These are phyloP conservation scores for Clavispora santaluciae DNA, from an alignment of 805 yeast genomes.

Conservation along the genomic window DNA sequence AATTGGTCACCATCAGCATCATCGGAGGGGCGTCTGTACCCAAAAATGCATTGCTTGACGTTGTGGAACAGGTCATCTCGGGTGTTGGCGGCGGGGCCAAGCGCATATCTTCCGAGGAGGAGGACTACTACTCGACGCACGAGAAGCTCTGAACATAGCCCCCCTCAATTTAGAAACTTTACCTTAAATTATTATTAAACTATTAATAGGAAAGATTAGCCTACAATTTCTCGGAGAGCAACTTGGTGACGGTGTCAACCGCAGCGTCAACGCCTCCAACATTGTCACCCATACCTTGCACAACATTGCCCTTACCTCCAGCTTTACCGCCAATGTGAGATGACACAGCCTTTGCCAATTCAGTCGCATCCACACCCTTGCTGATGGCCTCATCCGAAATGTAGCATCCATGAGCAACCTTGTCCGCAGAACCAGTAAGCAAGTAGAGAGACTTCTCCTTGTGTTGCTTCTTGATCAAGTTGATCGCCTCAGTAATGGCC, in stretches of 20 bases:
- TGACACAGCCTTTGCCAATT: constrained; percentile 67
- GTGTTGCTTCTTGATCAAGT: constrained; percentile 69
- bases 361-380: constrained; percentile 71
- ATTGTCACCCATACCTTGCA: constrained; percentile 95
- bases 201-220: neutral
- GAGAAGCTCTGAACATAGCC: neutral
- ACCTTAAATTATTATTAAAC: neutral
- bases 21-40: constrained; percentile 48
- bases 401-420: constrained; percentile 95
- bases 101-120: constrained; percentile 56
- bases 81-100: constrained; percentile 48
- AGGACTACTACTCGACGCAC: constrained; percentile 40
- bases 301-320: constrained; percentile 96
- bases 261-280: constrained; percentile 68
- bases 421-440: constrained; percentile 66
- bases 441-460: constrained; percentile 74
- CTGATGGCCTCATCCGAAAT: constrained; percentile 65
- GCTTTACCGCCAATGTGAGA: constrained; percentile 88
- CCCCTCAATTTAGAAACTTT: neutral
- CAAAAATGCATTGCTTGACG: constrained; percentile 27
- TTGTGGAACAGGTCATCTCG: constrained; percentile 44
- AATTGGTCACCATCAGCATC: constrained; percentile 66
- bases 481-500: constrained; percentile 90
- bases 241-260: constrained; percentile 58
- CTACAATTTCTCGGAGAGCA: constrained; percentile 56